Base-by-base conservation (phyloP, 2,329 filamentous ascomycete species). In the Sporothrix humicola region DNA sequence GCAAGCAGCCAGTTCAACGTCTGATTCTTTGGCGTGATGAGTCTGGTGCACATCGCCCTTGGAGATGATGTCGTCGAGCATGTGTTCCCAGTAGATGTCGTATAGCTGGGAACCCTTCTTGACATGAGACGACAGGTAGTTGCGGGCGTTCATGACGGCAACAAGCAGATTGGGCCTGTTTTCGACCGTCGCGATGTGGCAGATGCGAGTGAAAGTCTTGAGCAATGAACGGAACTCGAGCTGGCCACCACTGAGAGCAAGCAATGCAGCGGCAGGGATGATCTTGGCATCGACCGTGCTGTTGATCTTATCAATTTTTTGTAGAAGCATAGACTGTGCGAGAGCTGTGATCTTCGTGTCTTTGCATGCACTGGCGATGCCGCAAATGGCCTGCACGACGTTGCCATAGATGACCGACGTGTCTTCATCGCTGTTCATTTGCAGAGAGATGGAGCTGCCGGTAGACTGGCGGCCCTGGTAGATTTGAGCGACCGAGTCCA, bases 261-360 rank as follows among this genome's bases (percentile, higher is more conserved):
- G 84, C 6, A 89, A 86, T 9, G 94, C 94, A 7, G 94, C 91
- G 74, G 97, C 94, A 17, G 89, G 90, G 72, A 98, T 91, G 74
- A 99, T 96, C 72, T 92, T 91, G 44, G 92, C 90, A 83, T 98
- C 95, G 1, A 98, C 92, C 4, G 88, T 84, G 74, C 89, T 86
- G 79, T 90, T 96, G 72, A 98, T 90, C 81, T 96, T 95, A 75
- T 92, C 91, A 73, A 98, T 89, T 81, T 99, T 98, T 79, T 99
- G 96, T n/a, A 97, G 84, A 31, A 99, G 89, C 91, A 99, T 98
- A 0, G 94, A 97, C 78, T 98, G 92, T 2, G 95, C 95, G 71
- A 99, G 85, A 5, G 95, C 95, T 7, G 92, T 96, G 72, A 99
- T 97, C 82, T 98, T 97, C 74, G 94, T 91, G 78, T 99, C 95